Evolutionary conservation across 179 eudicot genomes (phyloP), one percentile per base, ranked within the genome.

Genomic region (Beta corolliflora): DNA sequence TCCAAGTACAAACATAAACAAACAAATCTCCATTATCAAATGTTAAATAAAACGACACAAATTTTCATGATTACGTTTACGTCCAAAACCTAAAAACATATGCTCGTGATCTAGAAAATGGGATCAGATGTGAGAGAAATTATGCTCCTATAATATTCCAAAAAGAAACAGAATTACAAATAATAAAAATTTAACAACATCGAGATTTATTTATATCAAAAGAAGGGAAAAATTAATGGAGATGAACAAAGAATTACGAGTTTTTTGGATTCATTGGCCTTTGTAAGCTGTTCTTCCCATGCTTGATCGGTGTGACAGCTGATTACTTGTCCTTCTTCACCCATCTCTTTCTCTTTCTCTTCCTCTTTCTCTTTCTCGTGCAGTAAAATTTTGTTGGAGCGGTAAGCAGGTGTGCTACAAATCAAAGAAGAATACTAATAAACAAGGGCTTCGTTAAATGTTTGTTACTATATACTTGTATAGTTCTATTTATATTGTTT

Each of bases 241-340:
- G 18, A 29, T 11, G 54, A 65, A n/a, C n/a, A 5, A 9, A 29
- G 5, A 44, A 15, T 4, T 86, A 93, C 97, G 88, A 90, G 84
- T 71, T 89, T 89, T 19, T 90, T 84, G 81, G 87, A 66, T 9
- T 89, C 86, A 12, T 74, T 90, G 61, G 86, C 91, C 73, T 81
- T 88, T 60, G 82, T 74, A 66, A 93, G 81, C 21, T 86, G 90
- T 0, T 77, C 78, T 45, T 83, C 84, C 95, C 94, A 93, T 18
- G 82, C 87, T 21, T 85, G 85, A 31, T 80, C 23, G 77, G 85
- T 89, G 87, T 90, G 95, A 84, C 92, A 89, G 13, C 85, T 80
- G 71, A 90, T 87, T 23, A 93, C 92, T 63, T 86, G 87, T 84
- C 92, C 95, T 80, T 89, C 90, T 25, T 82, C 81, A 5, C 61